A percentile compares a stretch with the other conserved stretches of the same genome.
These are phyloP conservation scores for Echinochloa phyllopogon DNA, from an alignment of 176 grass and related monocot species.

Conservation along the genomic window DNA sequence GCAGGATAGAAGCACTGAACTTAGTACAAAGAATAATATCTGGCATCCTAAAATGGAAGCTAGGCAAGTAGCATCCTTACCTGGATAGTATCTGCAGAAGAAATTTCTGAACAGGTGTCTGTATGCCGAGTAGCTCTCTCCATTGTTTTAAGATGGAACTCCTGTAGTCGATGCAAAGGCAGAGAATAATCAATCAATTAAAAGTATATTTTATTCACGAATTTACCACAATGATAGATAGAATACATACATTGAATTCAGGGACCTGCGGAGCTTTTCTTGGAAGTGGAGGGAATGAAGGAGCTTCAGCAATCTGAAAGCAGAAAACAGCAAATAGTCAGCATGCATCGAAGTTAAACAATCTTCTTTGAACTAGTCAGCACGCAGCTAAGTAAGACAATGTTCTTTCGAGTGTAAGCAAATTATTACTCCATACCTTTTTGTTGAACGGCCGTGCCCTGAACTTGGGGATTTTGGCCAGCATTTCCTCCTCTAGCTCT, in stretches of 20 bases:
- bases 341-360: not conserved
- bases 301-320: conserved; percentile 81
- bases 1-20: conserved; percentile 46
- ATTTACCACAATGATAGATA: conserved; percentile 19
- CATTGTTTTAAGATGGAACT: conserved; percentile 87
- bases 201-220: not conserved
- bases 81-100: conserved; percentile 53
- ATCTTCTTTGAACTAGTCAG: not conserved
- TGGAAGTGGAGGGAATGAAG: conserved; percentile 59
- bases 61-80: conserved; percentile 43
- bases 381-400: not conserved
- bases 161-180: conserved; percentile 51
- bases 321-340: conserved; percentile 31
- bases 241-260: conserved; percentile 69
- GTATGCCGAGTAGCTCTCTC: conserved; percentile 71
- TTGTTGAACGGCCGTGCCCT: conserved; percentile 94
- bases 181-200: not conserved
- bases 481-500: conserved; percentile 91
- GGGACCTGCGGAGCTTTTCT: conserved; percentile 66
- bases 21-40: conserved; percentile 20
- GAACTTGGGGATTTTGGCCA: conserved; percentile 96
- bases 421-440: conserved; percentile 70
- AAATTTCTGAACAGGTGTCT: conserved; percentile 67
- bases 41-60: not conserved
- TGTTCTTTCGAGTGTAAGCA: conserved; percentile 18